phyloP scores from a whole-genome alignment of 768 basidiomycete species.

The Chalciporus chontae region DNA sequence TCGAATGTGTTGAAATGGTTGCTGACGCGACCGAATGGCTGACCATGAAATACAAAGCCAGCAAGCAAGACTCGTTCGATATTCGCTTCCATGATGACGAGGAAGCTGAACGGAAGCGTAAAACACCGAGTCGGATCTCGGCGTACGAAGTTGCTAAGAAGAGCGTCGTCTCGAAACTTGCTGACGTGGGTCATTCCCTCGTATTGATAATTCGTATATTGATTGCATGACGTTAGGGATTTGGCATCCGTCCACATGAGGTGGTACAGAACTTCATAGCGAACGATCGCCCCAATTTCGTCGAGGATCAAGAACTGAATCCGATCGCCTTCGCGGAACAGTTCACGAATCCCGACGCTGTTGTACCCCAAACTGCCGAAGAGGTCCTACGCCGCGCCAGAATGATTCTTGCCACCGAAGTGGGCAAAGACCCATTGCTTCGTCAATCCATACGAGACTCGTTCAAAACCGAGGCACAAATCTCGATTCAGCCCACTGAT shows the following conservation, averaged over 20 bases:
- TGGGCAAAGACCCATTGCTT: slow-evolving; percentile 89
- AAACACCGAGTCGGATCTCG: slow-evolving; percentile 80
- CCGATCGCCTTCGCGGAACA: slow-evolving; percentile 85
- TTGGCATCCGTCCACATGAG: slow-evolving; percentile 78
- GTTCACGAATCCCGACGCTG: slow-evolving; percentile 68
- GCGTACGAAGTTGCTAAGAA: slow-evolving; percentile 83
- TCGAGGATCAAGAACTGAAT: slow-evolving; percentile 77
- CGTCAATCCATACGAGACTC: slow-evolving; percentile 70
- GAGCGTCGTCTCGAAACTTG: slow-evolving; percentile 70
- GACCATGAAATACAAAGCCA: slow-evolving; percentile 75
- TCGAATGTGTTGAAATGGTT: slow-evolving; percentile 84
- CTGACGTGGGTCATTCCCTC: slow-evolving; percentile 53
- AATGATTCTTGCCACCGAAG: slow-evolving; percentile 83
- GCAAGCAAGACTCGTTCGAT: slow-evolving; percentile 57
- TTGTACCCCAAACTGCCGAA: slow-evolving; percentile 54
- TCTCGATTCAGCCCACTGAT: slow-evolving; percentile 85
- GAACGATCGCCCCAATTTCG: slow-evolving; percentile 57
- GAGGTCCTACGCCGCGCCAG: slow-evolving; percentile 72
- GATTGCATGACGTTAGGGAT: slow-evolving; percentile 50
- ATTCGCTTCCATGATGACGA: slow-evolving; percentile 74
- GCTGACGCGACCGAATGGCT: slow-evolving; percentile 93
- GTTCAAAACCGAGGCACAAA: slow-evolving; percentile 70
- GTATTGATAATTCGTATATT: neutral
- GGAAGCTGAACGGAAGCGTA: slow-evolving; percentile 56
- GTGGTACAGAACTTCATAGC: slow-evolving; percentile 82